Conservation (phyloP, 1,284 basidiomycete species). For the Pseudozyma thailandica region DNA sequence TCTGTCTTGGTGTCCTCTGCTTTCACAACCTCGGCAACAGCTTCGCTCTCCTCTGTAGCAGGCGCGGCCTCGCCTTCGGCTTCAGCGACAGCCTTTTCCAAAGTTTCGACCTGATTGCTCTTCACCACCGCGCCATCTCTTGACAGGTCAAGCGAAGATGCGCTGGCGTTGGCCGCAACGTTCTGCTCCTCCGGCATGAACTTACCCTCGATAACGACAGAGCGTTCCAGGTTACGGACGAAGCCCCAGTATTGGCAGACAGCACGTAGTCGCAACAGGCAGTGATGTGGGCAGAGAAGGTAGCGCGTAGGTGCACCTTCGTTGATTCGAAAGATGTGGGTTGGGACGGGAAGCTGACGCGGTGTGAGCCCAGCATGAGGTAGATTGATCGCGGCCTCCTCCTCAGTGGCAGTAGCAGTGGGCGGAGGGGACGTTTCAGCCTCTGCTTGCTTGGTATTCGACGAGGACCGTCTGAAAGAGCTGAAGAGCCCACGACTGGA, state of each 20-base stretch:
- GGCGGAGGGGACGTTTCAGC: not conserved
- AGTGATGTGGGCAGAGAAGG: constrained; percentile 65
- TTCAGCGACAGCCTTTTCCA: constrained; percentile 40
- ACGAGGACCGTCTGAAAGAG: constrained; percentile 36
- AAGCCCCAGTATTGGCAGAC: constrained; percentile 66
- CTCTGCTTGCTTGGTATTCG: constrained; percentile 15
- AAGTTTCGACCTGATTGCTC: constrained; percentile 26
- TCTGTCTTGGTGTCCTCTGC: constrained; percentile 4
- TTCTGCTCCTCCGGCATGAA: constrained; percentile 47
- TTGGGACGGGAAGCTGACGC: constrained; percentile 55
- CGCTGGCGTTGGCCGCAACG: constrained; percentile 9
- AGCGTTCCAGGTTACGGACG: constrained; percentile 62
- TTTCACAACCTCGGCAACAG: constrained; percentile 1
- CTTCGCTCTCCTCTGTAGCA: not conserved
- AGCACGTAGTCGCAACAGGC: constrained; percentile 58
- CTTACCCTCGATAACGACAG: constrained; percentile 65
- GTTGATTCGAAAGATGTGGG: constrained; percentile 65
- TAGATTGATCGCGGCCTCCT: not conserved
- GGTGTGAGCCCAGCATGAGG: constrained; percentile 3
- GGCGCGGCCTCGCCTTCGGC: constrained; percentile 9
- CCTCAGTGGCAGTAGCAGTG: constrained; percentile 9
- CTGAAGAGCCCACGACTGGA: constrained; percentile 49
- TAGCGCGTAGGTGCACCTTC: constrained; percentile 59
- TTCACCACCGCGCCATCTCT: constrained; percentile 15
- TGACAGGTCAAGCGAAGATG: constrained; percentile 17